phyloP scores from a whole-genome alignment of 2,329 filamentous ascomycete species.

The Hymenoscyphus fructigenus region DNA sequence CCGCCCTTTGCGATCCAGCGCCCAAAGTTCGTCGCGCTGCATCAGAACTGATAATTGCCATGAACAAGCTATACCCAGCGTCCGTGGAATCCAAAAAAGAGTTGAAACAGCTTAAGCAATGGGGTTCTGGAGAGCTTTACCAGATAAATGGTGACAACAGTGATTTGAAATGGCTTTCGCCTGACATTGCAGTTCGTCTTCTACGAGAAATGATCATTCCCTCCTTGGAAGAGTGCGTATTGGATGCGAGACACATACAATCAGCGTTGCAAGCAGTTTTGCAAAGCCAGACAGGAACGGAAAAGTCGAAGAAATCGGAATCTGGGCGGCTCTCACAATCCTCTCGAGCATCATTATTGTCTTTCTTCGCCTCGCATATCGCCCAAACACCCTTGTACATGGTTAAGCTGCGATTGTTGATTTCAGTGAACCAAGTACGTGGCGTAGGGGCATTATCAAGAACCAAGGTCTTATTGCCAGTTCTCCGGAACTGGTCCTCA shows the following conservation, averaged over 20 bases:
- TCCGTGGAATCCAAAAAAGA: slow-evolving; percentile 44
- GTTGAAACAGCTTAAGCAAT: slow-evolving; percentile 41
- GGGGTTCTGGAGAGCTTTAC: slow-evolving; percentile 68
- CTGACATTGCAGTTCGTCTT: slow-evolving; percentile 58
- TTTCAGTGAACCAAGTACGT: slow-evolving; percentile 70
- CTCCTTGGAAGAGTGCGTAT: slow-evolving; percentile 78
- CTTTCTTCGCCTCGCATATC: slow-evolving; percentile 72
- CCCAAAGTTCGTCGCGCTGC: slow-evolving; percentile 75
- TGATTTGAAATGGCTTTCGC: slow-evolving; percentile 55
- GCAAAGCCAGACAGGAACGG: slow-evolving; percentile 49
- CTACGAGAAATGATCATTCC: slow-evolving; percentile 69
- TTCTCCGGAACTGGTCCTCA: slow-evolving; percentile 67
- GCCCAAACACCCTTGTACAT: slow-evolving; percentile 64
- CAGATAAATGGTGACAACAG: slow-evolving; percentile 50
- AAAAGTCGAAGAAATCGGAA: slow-evolving; percentile 46
- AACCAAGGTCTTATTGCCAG: slow-evolving; percentile 72
- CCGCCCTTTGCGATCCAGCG: slow-evolving; percentile 72
- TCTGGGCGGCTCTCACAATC: slow-evolving; percentile 51
- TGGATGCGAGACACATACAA: slow-evolving; percentile 72
- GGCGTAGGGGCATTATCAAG: slow-evolving; percentile 67
- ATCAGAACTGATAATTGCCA: slow-evolving; percentile 60
- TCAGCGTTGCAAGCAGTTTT: slow-evolving; percentile 61
- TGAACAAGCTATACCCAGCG: slow-evolving; percentile 50
- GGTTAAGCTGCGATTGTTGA: slow-evolving; percentile 72
- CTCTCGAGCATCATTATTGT: slow-evolving; percentile 62